Evolutionary conservation across 192 early-diverging fungal species (phyloP).

Genomic region (Entomortierella chlamydospora): DNA sequence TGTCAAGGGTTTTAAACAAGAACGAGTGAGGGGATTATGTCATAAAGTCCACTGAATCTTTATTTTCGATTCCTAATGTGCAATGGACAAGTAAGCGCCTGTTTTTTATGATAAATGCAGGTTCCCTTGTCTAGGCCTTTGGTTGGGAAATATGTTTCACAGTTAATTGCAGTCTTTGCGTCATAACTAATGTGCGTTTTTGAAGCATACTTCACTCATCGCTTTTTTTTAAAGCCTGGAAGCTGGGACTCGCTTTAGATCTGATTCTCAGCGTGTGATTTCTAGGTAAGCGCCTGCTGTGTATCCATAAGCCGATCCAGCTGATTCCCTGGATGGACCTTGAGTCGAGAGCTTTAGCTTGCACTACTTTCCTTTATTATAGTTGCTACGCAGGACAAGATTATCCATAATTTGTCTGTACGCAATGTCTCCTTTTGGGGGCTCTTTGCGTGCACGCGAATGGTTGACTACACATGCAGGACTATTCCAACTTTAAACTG

Average conservation of each 20-base stretch:
- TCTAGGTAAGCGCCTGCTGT: conserved; percentile 27
- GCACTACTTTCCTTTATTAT: no score
- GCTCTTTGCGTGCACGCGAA: no score
- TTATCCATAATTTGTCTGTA: no score
- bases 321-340: conserved; percentile 26
- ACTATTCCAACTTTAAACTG: no score
- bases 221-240: background rate
- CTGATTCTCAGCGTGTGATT: conserved; percentile 26
- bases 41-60: conserved; percentile 8
- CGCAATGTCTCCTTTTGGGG: no score
- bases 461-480: no score
- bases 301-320: background rate
- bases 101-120: background rate
- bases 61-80: conserved; percentile 23
- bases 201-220: background rate
- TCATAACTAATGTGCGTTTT: background rate
- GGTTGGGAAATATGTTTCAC: conserved; percentile 13
- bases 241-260: background rate
- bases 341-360: conserved; percentile 21
- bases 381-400: no score
- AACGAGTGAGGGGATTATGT: background rate
- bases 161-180: background rate
- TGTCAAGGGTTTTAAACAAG: conserved; percentile 1
- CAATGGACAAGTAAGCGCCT: conserved; percentile 21
- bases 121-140: conserved; percentile 16